Percentiles rank a stretch among this genome's conserved stretches.
These are phyloP conservation scores for Populus hybrid DNA, from an alignment of 441 rosid species.

Conservation along the genomic window DNA sequence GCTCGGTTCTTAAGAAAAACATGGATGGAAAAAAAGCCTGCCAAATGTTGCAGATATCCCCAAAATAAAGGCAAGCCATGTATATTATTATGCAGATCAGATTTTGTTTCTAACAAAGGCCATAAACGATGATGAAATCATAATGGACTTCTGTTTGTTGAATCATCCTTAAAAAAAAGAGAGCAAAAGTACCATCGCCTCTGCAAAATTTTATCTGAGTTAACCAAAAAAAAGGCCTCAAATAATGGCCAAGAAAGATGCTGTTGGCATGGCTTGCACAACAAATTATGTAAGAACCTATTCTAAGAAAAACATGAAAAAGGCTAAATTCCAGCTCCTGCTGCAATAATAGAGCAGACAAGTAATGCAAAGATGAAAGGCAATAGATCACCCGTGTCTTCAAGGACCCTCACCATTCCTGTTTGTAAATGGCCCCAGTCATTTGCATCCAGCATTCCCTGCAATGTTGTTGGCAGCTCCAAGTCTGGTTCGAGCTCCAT, in stretches of 20 bases:
- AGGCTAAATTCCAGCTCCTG: background rate
- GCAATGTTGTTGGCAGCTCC: slow-evolving; percentile 59
- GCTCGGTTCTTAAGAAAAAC: slow-evolving; percentile 58
- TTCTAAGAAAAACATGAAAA: background rate
- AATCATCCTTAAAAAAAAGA: background rate
- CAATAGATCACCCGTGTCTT: background rate
- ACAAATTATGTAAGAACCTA: background rate
- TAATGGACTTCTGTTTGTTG: background rate
- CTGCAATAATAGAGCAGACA: background rate
- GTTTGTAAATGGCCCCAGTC: background rate
- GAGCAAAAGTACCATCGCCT: background rate
- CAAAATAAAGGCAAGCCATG: no score
- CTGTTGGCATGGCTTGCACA: background rate
- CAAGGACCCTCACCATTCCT: background rate
- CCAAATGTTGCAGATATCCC: no score
- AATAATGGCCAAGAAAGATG: background rate
- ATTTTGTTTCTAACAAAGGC: no score
- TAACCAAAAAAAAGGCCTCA: background rate
- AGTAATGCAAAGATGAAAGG: background rate
- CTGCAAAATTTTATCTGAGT: background rate
- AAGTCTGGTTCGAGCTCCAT: slow-evolving; percentile 55
- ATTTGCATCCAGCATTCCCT: slow-evolving; percentile 21
- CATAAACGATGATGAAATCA: background rate
- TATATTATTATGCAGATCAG: no score
- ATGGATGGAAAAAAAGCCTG: slow-evolving; percentile 30